Evolutionary conservation across 2,329 filamentous ascomycete genomes (phyloP).

Genomic region (Microsporum canis): DNA sequence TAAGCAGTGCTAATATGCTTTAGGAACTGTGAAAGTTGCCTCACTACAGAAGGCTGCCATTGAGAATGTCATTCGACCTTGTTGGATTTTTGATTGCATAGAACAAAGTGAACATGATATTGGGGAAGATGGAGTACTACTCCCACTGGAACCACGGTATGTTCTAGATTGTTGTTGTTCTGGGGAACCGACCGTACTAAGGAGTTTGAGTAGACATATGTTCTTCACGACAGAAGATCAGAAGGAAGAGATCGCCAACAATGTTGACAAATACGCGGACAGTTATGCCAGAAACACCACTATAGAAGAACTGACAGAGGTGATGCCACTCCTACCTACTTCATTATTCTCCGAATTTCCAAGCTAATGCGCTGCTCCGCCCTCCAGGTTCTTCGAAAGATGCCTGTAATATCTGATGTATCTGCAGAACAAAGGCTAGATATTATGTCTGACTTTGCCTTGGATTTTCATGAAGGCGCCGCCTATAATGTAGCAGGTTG

Average conservation of each 20-base stretch:
- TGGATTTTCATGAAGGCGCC: slow-evolving; percentile 34
- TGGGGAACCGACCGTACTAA: background rate
- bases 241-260: slow-evolving; percentile 44
- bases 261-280: slow-evolving; percentile 68
- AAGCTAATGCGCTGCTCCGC: background rate
- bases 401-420: background rate
- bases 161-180: background rate
- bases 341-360: background rate
- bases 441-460: slow-evolving; percentile 32
- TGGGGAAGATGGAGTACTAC: slow-evolving; percentile 44
- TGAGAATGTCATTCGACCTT: slow-evolving; percentile 62
- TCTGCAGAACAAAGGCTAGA: background rate
- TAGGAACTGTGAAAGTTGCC: slow-evolving; percentile 61
- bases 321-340: slow-evolving; percentile 9
- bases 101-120: slow-evolving; percentile 45
- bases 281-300: slow-evolving; percentile 65
- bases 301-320: slow-evolving; percentile 48
- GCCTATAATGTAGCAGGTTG: slow-evolving; percentile 30
- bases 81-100: slow-evolving; percentile 77
- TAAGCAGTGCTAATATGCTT: background rate
- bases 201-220: slow-evolving; percentile 48
- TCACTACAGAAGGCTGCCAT: slow-evolving; percentile 63
- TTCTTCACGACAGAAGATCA: slow-evolving; percentile 55
- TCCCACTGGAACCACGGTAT: slow-evolving; percentile 52
- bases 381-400: background rate